phyloP scores from a whole-genome alignment of 2,329 filamentous ascomycete species.

The Monilinia fructicola region DNA sequence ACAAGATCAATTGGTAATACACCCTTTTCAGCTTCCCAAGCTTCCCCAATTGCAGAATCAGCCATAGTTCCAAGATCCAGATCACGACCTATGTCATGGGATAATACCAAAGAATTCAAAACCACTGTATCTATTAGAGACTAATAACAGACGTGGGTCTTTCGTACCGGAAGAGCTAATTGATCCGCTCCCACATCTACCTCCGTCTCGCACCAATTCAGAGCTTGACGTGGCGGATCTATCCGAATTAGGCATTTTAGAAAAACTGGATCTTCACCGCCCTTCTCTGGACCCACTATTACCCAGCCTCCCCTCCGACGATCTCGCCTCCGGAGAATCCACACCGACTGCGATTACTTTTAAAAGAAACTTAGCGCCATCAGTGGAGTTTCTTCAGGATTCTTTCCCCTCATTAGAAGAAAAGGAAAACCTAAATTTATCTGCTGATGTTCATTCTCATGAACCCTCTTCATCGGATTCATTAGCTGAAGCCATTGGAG shows the following conservation, averaged over 20 bases:
- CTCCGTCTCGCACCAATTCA: conserved; percentile 50
- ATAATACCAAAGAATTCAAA: conserved; percentile 69
- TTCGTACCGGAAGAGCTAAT: conserved; percentile 38
- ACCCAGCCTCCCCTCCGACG: conserved; percentile 42
- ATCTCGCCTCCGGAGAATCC: conserved; percentile 62
- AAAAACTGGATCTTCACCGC: conserved; percentile 21
- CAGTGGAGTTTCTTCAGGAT: conserved; percentile 20
- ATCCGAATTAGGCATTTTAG: conserved; percentile 17
- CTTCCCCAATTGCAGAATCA: conserved; percentile 36
- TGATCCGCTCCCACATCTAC: conserved; percentile 48
- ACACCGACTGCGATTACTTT: conserved; percentile 60
- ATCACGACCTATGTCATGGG: conserved; percentile 60
- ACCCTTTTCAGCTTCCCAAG: conserved; percentile 41
- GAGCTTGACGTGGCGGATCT: conserved; percentile 33
- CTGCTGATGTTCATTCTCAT: conserved; percentile 10
- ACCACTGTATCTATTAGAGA: conserved; percentile 78
- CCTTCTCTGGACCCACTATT: conserved; percentile 40
- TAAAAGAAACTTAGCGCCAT: conserved; percentile 39
- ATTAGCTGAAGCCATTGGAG: conserved; percentile 28
- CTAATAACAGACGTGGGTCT: conserved; percentile 37
- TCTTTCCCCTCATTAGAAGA: conserved; percentile 18
- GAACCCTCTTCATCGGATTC: conserved; percentile 25
- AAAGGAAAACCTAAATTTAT: conserved; percentile 14
- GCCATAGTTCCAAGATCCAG: conserved; percentile 43
- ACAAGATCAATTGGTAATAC: conserved; percentile 44